Conservation (phyloP, 495 filamentous ascomycete genomes). For the Chaetomium fimeti region DNA sequence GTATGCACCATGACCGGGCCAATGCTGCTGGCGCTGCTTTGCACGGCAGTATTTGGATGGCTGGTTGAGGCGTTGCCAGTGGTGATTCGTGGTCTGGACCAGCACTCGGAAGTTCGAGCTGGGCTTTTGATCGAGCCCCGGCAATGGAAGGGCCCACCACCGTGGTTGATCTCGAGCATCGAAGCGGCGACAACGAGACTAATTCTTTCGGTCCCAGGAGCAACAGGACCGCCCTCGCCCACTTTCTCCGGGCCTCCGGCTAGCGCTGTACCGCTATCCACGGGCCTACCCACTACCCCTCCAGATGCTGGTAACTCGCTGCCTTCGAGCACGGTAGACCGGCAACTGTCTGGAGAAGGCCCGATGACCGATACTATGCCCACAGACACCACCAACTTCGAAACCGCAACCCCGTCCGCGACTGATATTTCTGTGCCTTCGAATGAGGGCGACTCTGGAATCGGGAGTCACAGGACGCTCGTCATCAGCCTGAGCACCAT, state of each 20-base stretch:
- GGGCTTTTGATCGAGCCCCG: not conserved
- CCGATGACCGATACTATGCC: slow-evolving; percentile 30
- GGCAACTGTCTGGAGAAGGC: slow-evolving; percentile 17
- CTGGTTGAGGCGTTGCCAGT: slow-evolving; percentile 15
- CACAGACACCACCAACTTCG: slow-evolving; percentile 20
- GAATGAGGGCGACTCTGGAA: slow-evolving; percentile 17
- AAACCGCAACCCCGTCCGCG: slow-evolving; percentile 17
- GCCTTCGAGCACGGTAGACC: not conserved
- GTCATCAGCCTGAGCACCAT: slow-evolving; percentile 47
- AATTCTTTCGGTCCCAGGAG: slow-evolving; percentile 24
- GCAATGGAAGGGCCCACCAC: slow-evolving; percentile 3
- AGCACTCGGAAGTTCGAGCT: slow-evolving; percentile 6
- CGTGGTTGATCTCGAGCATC: slow-evolving; percentile 3
- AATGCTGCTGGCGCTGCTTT: slow-evolving; percentile 20
- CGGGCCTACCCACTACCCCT: not conserved
- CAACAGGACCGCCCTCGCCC: not conserved
- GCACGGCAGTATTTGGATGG: slow-evolving; percentile 20
- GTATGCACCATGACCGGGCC: slow-evolving; percentile 20
- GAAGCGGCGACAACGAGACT: slow-evolving; percentile 25
- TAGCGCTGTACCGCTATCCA: not conserved
- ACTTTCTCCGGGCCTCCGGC: not conserved
- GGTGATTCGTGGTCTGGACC: slow-evolving; percentile 13
- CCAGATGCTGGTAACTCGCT: not conserved
- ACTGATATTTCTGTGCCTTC: slow-evolving; percentile 22
- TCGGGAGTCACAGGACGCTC: slow-evolving; percentile 34